Evolutionary conservation across 164 flowering plant genomes (phyloP).

Genomic region (Chloranthus sessilifolius): DNA sequence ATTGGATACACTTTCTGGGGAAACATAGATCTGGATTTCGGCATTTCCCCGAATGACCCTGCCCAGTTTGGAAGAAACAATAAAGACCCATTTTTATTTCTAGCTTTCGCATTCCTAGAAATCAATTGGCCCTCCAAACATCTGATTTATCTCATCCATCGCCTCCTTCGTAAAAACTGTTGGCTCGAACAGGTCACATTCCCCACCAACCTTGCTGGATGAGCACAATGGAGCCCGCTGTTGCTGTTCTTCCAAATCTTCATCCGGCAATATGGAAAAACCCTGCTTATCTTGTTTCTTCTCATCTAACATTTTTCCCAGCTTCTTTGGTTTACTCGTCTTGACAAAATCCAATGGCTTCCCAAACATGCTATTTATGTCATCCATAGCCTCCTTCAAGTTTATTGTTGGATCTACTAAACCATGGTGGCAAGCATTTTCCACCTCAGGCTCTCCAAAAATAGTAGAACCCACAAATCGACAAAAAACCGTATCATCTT

Average conservation of each 20-base stretch:
- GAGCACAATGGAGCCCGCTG: conserved; percentile 18
- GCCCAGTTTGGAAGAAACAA: no score
- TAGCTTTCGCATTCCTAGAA: conserved; percentile 29
- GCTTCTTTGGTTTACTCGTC: conserved; percentile 43
- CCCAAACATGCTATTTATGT: conserved; percentile 86
- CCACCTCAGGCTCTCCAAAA: conserved; percentile 65
- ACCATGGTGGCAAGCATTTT: conserved; percentile 95
- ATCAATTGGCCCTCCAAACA: conserved; percentile 88
- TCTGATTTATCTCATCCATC: conserved; percentile 80
- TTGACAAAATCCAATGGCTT: conserved; percentile 82
- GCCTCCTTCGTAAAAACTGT: conserved; percentile 83
- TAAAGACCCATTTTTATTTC: background rate
- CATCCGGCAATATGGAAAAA: conserved; percentile 75
- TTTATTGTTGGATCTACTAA: conserved; percentile 92
- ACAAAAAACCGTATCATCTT: conserved; percentile 77
- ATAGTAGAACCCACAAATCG: conserved; percentile 87
- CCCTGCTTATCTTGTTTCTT: conserved; percentile 29
- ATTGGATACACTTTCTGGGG: no score
- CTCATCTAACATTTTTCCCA: conserved; percentile 24
- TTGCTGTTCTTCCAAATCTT: conserved; percentile 25
- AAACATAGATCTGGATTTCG: no score
- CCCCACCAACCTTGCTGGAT: conserved; percentile 21
- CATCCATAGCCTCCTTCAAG: conserved; percentile 93
- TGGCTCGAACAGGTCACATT: conserved; percentile 64
- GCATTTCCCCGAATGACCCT: no score